These are phyloP conservation scores for Aspergillus nomiae DNA, from an alignment of 2,329 filamentous ascomycete genomes.

Conservation along the genomic window DNA sequence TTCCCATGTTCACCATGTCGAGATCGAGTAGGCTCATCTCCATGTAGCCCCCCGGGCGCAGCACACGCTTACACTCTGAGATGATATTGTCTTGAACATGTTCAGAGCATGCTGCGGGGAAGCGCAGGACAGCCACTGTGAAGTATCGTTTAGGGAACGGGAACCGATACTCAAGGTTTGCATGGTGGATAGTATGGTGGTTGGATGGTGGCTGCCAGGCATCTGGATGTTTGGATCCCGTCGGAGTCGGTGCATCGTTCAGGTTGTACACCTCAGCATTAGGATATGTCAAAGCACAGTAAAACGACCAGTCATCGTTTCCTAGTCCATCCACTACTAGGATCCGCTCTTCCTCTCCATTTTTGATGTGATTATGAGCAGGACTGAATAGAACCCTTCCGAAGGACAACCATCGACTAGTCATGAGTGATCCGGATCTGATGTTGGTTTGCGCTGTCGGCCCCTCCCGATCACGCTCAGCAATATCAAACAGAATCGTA, in stretches of 20 bases:
- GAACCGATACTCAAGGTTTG: conserved; percentile 43
- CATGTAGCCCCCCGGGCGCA: conserved; percentile 51
- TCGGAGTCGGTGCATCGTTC: conserved; percentile 35
- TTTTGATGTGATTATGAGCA: conserved; percentile 48
- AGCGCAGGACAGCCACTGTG: conserved; percentile 48
- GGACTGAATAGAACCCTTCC: conserved; percentile 54
- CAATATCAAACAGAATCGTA: conserved; percentile 39
- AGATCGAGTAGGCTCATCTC: conserved; percentile 53
- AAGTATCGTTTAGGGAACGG: conserved; percentile 52
- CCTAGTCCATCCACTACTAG: conserved; percentile 53
- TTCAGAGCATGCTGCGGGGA: conserved; percentile 49
- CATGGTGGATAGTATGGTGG: conserved; percentile 46
- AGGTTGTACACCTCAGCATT: conserved; percentile 49
- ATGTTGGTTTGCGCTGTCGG: conserved; percentile 48
- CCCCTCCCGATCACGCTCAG: conserved; percentile 45
- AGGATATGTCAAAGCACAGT: conserved; percentile 52
- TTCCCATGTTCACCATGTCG: conserved; percentile 55
- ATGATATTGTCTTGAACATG: conserved; percentile 45
- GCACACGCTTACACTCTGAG: conserved; percentile 52
- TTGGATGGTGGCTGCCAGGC: conserved; percentile 47
- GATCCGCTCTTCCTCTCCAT: conserved; percentile 44
- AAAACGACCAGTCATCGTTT: conserved; percentile 57
- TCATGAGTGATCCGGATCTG: conserved; percentile 53
- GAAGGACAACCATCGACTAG: conserved; percentile 54
- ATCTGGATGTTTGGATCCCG: conserved; percentile 38